A percentile compares a stretch with the other conserved stretches of the same genome.
These are phyloP conservation scores for Clarireedia sp. DNA, from an alignment of 2,329 filamentous ascomycete species.

Conservation along the genomic window DNA sequence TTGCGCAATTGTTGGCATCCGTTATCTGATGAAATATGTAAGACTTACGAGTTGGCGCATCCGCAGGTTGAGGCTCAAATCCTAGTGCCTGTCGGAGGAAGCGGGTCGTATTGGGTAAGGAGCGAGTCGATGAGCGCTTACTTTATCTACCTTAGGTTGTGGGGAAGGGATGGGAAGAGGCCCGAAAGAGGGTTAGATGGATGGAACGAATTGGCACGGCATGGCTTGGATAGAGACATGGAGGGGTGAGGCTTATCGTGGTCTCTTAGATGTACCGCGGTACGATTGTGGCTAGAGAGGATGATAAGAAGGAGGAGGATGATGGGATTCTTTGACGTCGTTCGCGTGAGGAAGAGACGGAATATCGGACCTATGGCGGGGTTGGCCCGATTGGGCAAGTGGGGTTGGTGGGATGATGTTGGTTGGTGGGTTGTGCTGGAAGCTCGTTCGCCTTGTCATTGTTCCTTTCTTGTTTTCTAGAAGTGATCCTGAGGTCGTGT, in stretches of 20 bases:
- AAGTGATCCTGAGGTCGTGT: not conserved
- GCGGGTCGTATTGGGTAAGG: not conserved
- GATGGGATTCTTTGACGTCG: no score
- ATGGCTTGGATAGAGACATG: no score
- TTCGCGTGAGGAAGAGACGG: not conserved
- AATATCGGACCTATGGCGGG: not conserved
- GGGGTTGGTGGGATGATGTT: not conserved
- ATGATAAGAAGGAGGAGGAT: not conserved
- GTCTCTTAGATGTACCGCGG: not conserved
- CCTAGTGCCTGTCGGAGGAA: not conserved
- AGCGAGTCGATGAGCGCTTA: not conserved
- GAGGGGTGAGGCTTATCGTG: no score
- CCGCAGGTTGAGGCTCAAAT: not conserved
- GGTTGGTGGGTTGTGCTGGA: not conserved
- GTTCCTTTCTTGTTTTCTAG: not conserved
- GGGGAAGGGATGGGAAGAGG: not conserved
- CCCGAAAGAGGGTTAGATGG: not conserved
- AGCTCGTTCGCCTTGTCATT: not conserved
- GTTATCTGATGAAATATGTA: no score
- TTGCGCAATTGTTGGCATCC: no score
- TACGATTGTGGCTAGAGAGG: not conserved
- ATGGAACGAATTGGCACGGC: no score
- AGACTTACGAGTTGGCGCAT: no score
- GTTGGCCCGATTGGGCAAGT: not conserved
- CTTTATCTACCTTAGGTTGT: no score